phyloP scores from a whole-genome alignment of 345 rosid genomes.

The Lumnitzera racemosa region DNA sequence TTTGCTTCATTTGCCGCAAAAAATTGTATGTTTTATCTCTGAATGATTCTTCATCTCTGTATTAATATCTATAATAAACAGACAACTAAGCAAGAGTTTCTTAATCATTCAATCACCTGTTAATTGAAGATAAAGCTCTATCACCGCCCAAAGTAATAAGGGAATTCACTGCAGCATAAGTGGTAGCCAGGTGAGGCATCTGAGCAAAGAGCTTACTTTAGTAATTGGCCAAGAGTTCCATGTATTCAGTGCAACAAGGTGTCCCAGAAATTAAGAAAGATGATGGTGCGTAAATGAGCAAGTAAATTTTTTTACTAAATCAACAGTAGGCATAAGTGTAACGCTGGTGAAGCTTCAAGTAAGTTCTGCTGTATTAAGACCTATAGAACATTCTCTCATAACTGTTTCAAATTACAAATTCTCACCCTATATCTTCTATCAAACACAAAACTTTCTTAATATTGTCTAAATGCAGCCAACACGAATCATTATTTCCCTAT shows the following conservation, averaged over 20 bases:
- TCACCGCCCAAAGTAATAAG: constrained; percentile 84
- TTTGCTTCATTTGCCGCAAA: constrained; percentile 66
- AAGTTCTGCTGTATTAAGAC: too few species aligned
- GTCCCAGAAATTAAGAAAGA: too few species aligned
- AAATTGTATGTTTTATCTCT: constrained; percentile 54
- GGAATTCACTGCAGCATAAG: constrained; percentile 87
- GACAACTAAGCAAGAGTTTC: not conserved
- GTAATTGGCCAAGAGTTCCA: not conserved
- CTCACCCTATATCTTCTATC: too few species aligned
- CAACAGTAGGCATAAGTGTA: too few species aligned
- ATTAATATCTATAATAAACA: constrained; percentile 6
- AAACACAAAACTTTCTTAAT: too few species aligned
- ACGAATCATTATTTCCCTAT: too few species aligned
- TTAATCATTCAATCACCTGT: constrained; percentile 54
- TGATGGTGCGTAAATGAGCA: too few species aligned
- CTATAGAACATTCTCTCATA: too few species aligned
- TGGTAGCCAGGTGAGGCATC: constrained; percentile 98
- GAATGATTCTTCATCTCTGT: constrained; percentile 17
- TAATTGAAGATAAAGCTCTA: constrained; percentile 56
- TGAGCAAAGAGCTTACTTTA: constrained; percentile 19
- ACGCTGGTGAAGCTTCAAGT: too few species aligned
- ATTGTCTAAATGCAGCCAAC: too few species aligned
- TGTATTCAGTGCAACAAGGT: not conserved
- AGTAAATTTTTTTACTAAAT: too few species aligned
- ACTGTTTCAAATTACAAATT: too few species aligned